phyloP scores from a whole-genome alignment of 495 filamentous ascomycete species.

The Xylaria curta region DNA sequence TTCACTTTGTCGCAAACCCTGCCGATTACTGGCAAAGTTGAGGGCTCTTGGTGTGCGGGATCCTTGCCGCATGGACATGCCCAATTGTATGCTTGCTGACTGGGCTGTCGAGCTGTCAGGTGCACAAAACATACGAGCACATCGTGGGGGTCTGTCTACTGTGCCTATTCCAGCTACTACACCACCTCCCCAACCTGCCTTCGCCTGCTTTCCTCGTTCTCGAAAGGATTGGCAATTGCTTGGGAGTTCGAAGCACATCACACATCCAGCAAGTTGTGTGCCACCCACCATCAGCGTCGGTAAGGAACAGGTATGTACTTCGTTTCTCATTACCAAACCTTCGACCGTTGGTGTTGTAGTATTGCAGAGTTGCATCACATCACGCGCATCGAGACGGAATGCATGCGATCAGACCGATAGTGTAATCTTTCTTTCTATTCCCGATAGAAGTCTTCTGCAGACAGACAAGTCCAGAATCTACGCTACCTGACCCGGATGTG shows the following conservation, averaged over 20 bases:
- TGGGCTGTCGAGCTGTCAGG: neutral
- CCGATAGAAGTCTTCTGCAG: neutral
- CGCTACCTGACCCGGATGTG: neutral
- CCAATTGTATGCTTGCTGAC: slow-evolving; percentile 4
- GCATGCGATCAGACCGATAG: slow-evolving; percentile 12
- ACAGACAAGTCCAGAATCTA: neutral
- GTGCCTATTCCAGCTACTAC: neutral
- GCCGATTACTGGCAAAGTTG: neutral
- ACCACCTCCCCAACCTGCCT: no score
- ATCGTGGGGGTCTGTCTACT: slow-evolving; percentile 6
- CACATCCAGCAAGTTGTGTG: neutral
- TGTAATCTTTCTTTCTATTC: neutral
- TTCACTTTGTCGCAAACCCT: neutral
- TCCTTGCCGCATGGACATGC: slow-evolving; percentile 22
- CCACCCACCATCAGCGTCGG: neutral
- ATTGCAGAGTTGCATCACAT: slow-evolving; percentile 21
- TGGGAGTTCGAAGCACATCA: neutral
- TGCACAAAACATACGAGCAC: slow-evolving; percentile 18
- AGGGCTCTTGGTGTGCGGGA: neutral
- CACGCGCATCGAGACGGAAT: slow-evolving; percentile 11
- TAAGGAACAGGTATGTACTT: neutral
- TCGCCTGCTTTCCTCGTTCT: neutral
- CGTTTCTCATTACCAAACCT: neutral
- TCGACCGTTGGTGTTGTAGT: slow-evolving; percentile 6
- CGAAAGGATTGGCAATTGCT: neutral